Base-by-base conservation (phyloP, 2,329 filamentous ascomycete species). In the Ampelomyces quisqualis region DNA sequence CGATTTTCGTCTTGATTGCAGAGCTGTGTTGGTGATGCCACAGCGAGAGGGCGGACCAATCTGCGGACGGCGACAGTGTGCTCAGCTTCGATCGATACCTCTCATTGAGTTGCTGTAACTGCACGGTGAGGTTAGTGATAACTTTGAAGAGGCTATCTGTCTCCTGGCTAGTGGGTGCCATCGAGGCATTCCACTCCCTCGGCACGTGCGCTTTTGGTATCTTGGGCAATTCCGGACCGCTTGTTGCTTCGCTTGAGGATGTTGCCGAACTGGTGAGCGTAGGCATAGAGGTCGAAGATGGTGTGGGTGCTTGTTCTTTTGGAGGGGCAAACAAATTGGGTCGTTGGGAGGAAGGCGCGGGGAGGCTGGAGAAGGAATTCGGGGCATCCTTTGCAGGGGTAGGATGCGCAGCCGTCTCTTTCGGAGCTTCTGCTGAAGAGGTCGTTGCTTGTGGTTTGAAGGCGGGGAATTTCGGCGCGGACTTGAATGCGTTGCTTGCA, bases 21-120 rank as follows among this genome's bases (percentile, higher is more conserved):
- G 46, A 48, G 8, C 62, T 51, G 23, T 58, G 45, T 34, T 59
- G 56, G 17, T 49, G 41, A 40, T 67, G 64, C 60, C 61, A 67
- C 6, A 50, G 43, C 9, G 62, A 65, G 15, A 67, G 26, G 1
- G 51, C 36, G 5, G 56, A 51, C 63, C 63, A 66, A 41, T 67
- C 63, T 15, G 62, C 57, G 9, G 42, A 44, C 2, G 43, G 24
- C 14, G 60, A 44, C n/a, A 59, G 43, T 11, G 31, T 57, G 19
- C 18, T 51, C 11, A 66, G 22, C 36, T 60, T 59, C 10, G 53
- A 44, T n/a, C 53, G 48, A 38, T 58, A 66, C 17, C 47, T 50
- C 21, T 55, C 38, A 23, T 67, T 67, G 43, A 67, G 38, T 15
- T 51, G 32, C 19, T 50, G 51, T 6, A 67, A 57, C 34, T 62